Evolutionary conservation across 805 yeast species (phyloP), one percentile per base, ranked within the genome.

Genomic region (Ogataea siamensis): DNA sequence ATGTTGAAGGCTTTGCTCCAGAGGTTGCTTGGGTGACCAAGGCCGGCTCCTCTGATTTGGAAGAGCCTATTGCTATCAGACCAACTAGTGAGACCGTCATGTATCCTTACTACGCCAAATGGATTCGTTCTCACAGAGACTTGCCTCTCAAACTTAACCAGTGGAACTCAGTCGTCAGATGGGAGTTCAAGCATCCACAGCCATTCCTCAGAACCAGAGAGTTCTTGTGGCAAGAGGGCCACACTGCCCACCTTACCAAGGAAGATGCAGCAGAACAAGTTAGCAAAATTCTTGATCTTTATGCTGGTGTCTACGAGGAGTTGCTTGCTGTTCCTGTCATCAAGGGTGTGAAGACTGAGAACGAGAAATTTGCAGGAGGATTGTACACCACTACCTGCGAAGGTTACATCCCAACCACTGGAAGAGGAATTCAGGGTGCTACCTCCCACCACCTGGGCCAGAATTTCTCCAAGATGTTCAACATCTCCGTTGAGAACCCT

Each of bases 171-270:
- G 99, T 93, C 30, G 99, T 93, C 34, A 84, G 99, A 74, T 93
- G 99, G 99, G 99, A 93, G 70, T 93, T 93, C 72, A 93, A 93
- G 74, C 98, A 93, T 67, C 99, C 99, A 42, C 99, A 93, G 71
- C 99, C 99, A 34, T 93, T 93, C 68, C 71, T 93, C 62, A 85
- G 99, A 77, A 94, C 99, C 10, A 84, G 99, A 71, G 99, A 93
- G 70, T 93, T 93, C 70, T 74, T 93, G 66, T 93, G 99, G 99
- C 99, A 93, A 71, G 99, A 93, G 71, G 99, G 99, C 55, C 99
- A 93, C 72, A 93, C 99, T 34, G 99, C 96, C 39, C 96, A 87
- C 64, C 75, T 94, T 59, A 84, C 94, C 40, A 66, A 71, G 49
- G 86, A 80, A 45, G 93, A 77, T 45, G 96, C 99, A 21, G 73